A percentile compares a stretch with the other conserved stretches of the same genome.
Evolutionary conservation across 1,139 yeast genomes (phyloP).

Genomic region (Pichia cactophila): DNA sequence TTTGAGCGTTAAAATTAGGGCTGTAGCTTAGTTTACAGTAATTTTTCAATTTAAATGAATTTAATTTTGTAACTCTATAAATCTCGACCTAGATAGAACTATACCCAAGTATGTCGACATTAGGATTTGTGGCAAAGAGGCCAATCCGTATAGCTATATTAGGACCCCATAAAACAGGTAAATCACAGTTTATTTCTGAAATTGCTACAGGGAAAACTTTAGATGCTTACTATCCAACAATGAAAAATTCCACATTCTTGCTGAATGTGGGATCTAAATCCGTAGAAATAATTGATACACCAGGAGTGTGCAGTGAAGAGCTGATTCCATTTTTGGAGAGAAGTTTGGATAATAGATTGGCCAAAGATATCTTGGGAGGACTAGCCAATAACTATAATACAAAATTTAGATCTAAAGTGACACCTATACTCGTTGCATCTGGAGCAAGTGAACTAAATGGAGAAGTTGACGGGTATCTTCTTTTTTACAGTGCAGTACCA

Average conservation of each 20-base stretch:
- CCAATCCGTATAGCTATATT: constrained; percentile 51
- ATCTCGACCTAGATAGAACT: background rate
- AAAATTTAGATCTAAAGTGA: constrained; percentile 44
- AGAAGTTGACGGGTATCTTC: constrained; percentile 61
- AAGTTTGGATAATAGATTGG: constrained; percentile 54
- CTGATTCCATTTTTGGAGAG: constrained; percentile 70
- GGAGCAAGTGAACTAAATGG: constrained; percentile 75
- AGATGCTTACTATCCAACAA: constrained; percentile 64
- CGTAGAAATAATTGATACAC: constrained; percentile 65
- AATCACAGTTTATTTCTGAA: constrained; percentile 39
- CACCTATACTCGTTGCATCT: constrained; percentile 63
- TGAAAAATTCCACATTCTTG: constrained; percentile 45
- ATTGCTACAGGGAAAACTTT: constrained; percentile 40
- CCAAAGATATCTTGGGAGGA: constrained; percentile 50
- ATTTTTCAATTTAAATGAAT: no score
- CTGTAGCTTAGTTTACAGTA: background rate
- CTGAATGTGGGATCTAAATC: constrained; percentile 44
- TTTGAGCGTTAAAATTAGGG: background rate
- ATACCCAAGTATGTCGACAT: background rate
- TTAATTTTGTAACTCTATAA: no score
- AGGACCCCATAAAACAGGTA: constrained; percentile 46
- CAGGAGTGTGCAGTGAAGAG: constrained; percentile 55
- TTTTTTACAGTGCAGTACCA: constrained; percentile 36
- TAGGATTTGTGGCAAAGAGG: constrained; percentile 15
- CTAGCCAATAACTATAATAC: constrained; percentile 45